Base-by-base conservation (phyloP, 2,329 filamentous ascomycete genomes). In the Penicillium carneum region DNA sequence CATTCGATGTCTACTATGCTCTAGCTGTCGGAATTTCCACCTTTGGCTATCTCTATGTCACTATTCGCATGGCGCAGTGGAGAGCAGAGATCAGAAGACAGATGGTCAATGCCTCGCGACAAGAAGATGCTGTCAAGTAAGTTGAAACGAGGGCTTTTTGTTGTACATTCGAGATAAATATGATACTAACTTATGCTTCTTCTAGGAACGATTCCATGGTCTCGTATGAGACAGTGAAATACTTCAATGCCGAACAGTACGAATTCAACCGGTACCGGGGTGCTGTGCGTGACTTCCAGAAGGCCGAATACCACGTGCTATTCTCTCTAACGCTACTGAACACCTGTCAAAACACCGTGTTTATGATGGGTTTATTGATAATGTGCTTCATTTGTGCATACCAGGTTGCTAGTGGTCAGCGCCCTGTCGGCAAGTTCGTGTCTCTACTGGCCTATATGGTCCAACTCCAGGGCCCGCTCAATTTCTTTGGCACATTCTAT, bases 21-120 rank as follows among this genome's bases (percentile, higher is more conserved):
- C 87, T 97, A 47, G 91, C 97, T 51, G 91, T 97, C 62, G 87
- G 91, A 56, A 87, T 97, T 61, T 91, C 97, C 70, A 96, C 93
- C 0, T 97, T 97, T 76, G 93, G 92, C 80, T 99, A 99, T 80
- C 88, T 98, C 56, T 97, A 97, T 78, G 87, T 98, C 73, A 99
- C 95, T 7, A 92, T 99, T 70, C 91, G 93, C 66, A 93, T 99
- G 90, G 94, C 95, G 16, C 90, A 94, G 63, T 97, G 93, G 82
- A 87, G 95, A 70, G 92, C 93, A 7, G 92, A 96, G 71, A 92
- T 97, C 71, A 88, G 95, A 70, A 87, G 95, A 63, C 87, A 94
- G 72, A 97, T 97, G 90, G 94, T 94, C 52, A 98, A 97, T 74
- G 92, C 93, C 14, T 93, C 95, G 69, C 87, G 95, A 65, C 93